A percentile compares a stretch with the other conserved stretches of the same genome.
Evolutionary conservation across 2,329 filamentous ascomycete genomes (phyloP).

Genomic region (Diaporthe sp.): DNA sequence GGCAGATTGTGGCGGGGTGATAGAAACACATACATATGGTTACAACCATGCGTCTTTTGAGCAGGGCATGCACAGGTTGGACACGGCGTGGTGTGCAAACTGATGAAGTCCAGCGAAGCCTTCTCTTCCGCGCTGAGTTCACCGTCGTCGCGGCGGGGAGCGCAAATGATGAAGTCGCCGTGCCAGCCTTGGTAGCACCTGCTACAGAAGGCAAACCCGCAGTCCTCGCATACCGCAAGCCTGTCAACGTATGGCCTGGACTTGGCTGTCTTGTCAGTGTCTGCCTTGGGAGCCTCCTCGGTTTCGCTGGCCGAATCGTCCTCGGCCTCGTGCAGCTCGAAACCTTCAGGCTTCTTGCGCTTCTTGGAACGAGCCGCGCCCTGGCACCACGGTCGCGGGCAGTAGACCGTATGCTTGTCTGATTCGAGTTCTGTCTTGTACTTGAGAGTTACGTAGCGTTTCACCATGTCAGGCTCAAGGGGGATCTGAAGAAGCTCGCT

Average conservation of each 20-base stretch:
- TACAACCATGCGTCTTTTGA: slow-evolving; percentile 94
- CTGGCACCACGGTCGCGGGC: slow-evolving; percentile 92
- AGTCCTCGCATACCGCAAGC: slow-evolving; percentile 89
- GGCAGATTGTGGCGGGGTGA: not conserved
- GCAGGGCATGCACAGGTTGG: slow-evolving; percentile 88
- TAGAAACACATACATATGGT: slow-evolving; percentile 77
- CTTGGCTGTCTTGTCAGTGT: slow-evolving; percentile 45
- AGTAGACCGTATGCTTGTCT: slow-evolving; percentile 93
- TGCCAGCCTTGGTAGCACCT: slow-evolving; percentile 86
- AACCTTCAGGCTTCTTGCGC: slow-evolving; percentile 78
- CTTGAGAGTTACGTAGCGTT: slow-evolving; percentile 90
- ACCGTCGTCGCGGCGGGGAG: slow-evolving; percentile 73
- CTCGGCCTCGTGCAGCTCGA: slow-evolving; percentile 71
- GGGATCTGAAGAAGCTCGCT: slow-evolving; percentile 87
- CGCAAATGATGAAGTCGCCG: slow-evolving; percentile 82
- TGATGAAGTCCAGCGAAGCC: slow-evolving; percentile 87
- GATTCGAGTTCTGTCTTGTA: slow-evolving; percentile 94
- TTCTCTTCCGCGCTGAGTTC: slow-evolving; percentile 89
- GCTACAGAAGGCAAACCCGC: slow-evolving; percentile 88
- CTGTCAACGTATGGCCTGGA: slow-evolving; percentile 70
- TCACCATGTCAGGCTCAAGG: slow-evolving; percentile 78
- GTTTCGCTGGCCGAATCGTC: slow-evolving; percentile 63
- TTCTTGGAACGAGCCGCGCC: slow-evolving; percentile 85
- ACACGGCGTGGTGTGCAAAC: slow-evolving; percentile 85
- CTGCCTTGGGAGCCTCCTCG: slow-evolving; percentile 56